Evolutionary conservation across 495 filamentous ascomycete genomes (phyloP), one percentile per base, ranked within the genome.

Genomic region (Hamigera avellanea): DNA sequence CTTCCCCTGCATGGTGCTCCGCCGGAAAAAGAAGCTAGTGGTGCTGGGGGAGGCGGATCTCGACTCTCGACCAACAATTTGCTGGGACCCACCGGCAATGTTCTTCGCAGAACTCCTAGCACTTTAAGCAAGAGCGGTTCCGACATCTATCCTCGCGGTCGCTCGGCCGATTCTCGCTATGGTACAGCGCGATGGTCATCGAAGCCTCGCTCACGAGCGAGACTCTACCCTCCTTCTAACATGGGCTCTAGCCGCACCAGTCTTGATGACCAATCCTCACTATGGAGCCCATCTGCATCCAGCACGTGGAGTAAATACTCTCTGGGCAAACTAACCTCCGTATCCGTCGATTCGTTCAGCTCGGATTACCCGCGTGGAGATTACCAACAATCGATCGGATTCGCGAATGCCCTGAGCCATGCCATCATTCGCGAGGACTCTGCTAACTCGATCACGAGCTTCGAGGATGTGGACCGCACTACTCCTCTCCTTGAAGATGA

Each of bases 261-360:
- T 56, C 69, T 96, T 32, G 91, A 99, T 39, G 91, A 96, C 45
- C 76, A 80, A 36, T 83, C 78, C 27, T 93, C 87, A 2, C 67
- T 94, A 17, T 96, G 85, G 83, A 95, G 82, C 42, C 93, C 91
- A 8, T 82, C 86, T 13, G 78, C 75, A 2, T 91, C 78, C 8
- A 86, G 81, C 49, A 91, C 81, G 1, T 96, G 91, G 93, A 96
- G 91, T 64, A 93, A 84, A 50, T 83, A 91, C 42, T 93, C 86
- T 2, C 65, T 93, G 39, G 83, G 87, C 28, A 86, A 88, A 49
- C 78, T 88, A 37, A 88, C 88, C 5, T 84, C 86, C 2, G 82
- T 87, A 62, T 95, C 89, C 9, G 81, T 93, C 43, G 85, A 91
- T 56, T 93, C 86, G 0, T 73, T 94, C 44, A 75, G 78, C 13